Evolutionary conservation across 1,284 basidiomycete genomes (phyloP).

Genomic region (Cutaneotrichosporon curvatum): DNA sequence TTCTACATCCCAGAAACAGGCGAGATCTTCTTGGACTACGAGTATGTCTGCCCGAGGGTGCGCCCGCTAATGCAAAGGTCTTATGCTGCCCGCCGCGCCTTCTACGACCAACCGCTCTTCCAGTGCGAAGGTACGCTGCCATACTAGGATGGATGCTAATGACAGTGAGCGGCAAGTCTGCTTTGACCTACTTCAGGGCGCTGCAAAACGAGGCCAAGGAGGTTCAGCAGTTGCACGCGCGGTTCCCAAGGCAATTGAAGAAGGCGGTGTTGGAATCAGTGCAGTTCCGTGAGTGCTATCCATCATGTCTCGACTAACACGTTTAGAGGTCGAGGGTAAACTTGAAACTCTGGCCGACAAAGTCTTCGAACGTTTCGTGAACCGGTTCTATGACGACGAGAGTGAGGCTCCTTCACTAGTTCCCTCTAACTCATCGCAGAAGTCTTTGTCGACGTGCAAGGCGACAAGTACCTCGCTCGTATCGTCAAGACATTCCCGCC

Average conservation of each 20-base stretch:
- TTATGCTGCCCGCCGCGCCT: slow-evolving; percentile 83
- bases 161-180: slow-evolving; percentile 81
- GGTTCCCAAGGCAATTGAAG: slow-evolving; percentile 89
- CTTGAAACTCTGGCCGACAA: slow-evolving; percentile 89
- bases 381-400: slow-evolving; percentile 86
- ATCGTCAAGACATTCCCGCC: slow-evolving; percentile 34
- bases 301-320: slow-evolving; percentile 2
- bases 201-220: slow-evolving; percentile 84
- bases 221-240: slow-evolving; percentile 73
- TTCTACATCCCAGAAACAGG: slow-evolving; percentile 86
- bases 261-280: slow-evolving; percentile 80
- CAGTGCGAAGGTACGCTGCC: slow-evolving; percentile 36
- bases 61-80: slow-evolving; percentile 53
- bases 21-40: slow-evolving; percentile 90
- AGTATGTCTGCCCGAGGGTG: slow-evolving; percentile 55
- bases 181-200: slow-evolving; percentile 89
- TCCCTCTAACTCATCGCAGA: slow-evolving; percentile 49
- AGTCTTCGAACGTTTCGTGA: slow-evolving; percentile 89
- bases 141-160: no score
- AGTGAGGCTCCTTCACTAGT: slow-evolving; percentile 51
- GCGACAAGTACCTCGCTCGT: slow-evolving; percentile 59
- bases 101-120: slow-evolving; percentile 70
- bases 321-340: slow-evolving; percentile 83
- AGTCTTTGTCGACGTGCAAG: slow-evolving; percentile 72
- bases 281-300: slow-evolving; percentile 76